Base-by-base conservation (phyloP, 345 rosid species). In the Populus euphratica region DNA sequence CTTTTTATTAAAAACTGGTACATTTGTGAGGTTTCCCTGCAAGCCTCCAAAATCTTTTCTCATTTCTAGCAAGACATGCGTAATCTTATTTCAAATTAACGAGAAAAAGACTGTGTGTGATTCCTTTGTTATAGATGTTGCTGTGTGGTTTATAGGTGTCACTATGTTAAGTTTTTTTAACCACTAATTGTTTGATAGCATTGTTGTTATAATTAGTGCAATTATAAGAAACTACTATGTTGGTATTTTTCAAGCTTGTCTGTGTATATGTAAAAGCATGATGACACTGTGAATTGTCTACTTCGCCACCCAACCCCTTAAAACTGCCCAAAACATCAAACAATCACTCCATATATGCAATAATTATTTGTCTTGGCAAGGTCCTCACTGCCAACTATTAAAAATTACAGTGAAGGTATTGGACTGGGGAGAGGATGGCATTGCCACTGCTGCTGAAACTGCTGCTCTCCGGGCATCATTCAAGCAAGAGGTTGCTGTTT, bases 351-450 rank as follows among this genome's bases (percentile, higher is more conserved):
- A 21, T 35, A 3, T 8, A 17, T 63, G 35, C 29, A 43, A 36
- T 66, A 20, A 3, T 20, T 59, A n/a, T 33, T 75, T 29, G 36
- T 62, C 44, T 80, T 12, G 23, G 23, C 12, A 10, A 31, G 36
- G 38, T 61, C 56, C 65, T 68, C 2, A 68, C 31, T 73, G 13
- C n/a, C 41, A 6, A 35, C 6, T 74, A 10, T 44, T 25, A 27
- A 77, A 61, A 41, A 54, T n/a, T 78, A 23, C 29, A 82, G 84
- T 82, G 52, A 82, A 82, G 76, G 35, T 82, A 75, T 71, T 82
- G 68, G 78, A 78, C 68, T 82, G 84, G 84, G 84, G 84, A 59
- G 84, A 82, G 75, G 84, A 82, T 59, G 84, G 84, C 44, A 69
- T 54, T 70, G 81, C 84, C 67, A 82, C 85, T 38, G 85, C 70